Conservation (phyloP, 1,139 yeast species). For the Protomyces lactucae-debilis region DNA sequence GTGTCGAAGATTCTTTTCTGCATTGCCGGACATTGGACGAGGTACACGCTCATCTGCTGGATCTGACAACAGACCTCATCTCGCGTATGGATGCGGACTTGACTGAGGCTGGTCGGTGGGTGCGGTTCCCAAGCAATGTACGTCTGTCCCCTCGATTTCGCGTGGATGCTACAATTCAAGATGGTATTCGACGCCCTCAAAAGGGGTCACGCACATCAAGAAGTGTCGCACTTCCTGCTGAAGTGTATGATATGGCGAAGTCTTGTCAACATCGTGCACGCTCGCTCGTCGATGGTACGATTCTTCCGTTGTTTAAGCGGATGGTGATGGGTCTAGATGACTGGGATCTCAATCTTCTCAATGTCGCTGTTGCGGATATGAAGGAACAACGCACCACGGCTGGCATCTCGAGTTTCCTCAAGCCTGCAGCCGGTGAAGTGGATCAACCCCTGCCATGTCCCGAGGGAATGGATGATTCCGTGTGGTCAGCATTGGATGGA, state of each 20-base stretch:
- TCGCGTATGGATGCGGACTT: slow-evolving; percentile 26
- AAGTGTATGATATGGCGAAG: neutral
- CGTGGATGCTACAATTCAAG: slow-evolving; percentile 19
- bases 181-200: slow-evolving; percentile 1
- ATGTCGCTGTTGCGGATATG: slow-evolving; percentile 28
- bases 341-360: slow-evolving; percentile 27
- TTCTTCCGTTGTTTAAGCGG: slow-evolving; percentile 24
- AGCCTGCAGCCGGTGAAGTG: neutral
- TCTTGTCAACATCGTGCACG: slow-evolving; percentile 3
- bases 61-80: slow-evolving; percentile 20
- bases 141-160: slow-evolving; percentile 11
- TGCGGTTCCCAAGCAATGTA: slow-evolving; percentile 16
- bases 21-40: slow-evolving; percentile 28
- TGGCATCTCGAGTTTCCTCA: slow-evolving; percentile 6
- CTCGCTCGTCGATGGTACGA: slow-evolving; percentile 16
- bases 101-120: slow-evolving; percentile 4
- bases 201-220: slow-evolving; percentile 7
- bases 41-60: slow-evolving; percentile 31
- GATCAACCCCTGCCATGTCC: neutral
- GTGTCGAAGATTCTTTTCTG: slow-evolving; percentile 40
- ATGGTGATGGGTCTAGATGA: neutral
- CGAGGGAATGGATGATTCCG: slow-evolving; percentile 6
- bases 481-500: slow-evolving; percentile 11
- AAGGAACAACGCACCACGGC: slow-evolving; percentile 5
- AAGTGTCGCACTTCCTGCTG: slow-evolving; percentile 25